Base-by-base conservation (phyloP, 2,329 filamentous ascomycete species). In the Parasarocladium wereldwijsianum region DNA sequence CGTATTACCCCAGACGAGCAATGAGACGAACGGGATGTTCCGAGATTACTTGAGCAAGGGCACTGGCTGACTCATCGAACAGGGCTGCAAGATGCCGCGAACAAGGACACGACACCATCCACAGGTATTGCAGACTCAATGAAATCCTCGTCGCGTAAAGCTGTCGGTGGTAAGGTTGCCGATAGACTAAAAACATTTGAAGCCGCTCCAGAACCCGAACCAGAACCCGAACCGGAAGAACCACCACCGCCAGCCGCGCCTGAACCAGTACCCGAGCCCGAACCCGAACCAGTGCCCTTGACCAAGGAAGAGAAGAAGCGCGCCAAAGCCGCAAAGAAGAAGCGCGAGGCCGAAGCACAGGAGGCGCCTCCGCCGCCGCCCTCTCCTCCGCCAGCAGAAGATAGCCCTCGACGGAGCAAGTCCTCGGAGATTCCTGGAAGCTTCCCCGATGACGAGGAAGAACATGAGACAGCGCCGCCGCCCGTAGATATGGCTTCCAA, bases 101-200 rank as follows among this genome's bases (percentile, higher is more conserved):
- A 40, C 35, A 47, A 57, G 49, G 56, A 58, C 43, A 53, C 52
- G 43, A 49, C 52, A 36, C 41, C 57, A 23, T 51, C 48, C 29
- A 54, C 51, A 35, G 36, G 45, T 31, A 38, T 45, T 37, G 40
- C 46, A 25, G 48, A 52, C 28, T 37, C 55, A 34, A 56, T 57
- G 50, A 66, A 62, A 34, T 34, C 40, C 12, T 36, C 39, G 44
- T 52, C 53, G 30, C 66, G 62, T 40, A 70, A 66, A 49, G 43
- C 55, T 29, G 52, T 59, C 24, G 52, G 55, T 35, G 58, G 58
- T 36, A 70, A 64, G 45, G 63, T 73, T 44, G 60, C 66, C 33
- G 65, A 73, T 43, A 63, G 56, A 41, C 57, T 71, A 36, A 69
- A 61, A 47, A 60, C 62, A 17, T 73, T 73, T 42, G 65, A 74